phyloP scores from a whole-genome alignment of 225 moss, liverwort and hornwort species.

The Pseudisothecium myosuroides region DNA sequence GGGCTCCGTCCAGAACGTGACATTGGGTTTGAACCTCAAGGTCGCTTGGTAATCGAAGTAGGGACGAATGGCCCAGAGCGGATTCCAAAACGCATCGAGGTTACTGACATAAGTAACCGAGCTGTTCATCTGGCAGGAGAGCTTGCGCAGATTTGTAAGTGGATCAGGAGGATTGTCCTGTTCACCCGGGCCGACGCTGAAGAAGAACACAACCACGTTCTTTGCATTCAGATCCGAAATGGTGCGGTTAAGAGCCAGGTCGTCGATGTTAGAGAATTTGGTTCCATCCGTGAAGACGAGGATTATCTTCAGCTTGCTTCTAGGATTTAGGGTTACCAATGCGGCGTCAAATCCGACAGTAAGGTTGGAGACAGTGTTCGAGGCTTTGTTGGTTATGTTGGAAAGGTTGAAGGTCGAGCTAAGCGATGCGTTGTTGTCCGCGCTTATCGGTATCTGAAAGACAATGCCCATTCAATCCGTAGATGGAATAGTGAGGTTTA shows the following conservation, averaged over 20 bases:
- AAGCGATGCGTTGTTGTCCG: neutral
- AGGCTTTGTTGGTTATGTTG: neutral
- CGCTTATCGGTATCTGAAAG: neutral
- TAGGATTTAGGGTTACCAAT: neutral
- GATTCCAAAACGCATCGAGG: slow-evolving; percentile 24
- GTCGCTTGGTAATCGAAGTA: slow-evolving; percentile 33
- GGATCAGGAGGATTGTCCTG: slow-evolving; percentile 10
- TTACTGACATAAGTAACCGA: slow-evolving; percentile 13
- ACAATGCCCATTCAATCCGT: neutral
- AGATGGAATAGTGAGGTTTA: neutral
- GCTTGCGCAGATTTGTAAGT: slow-evolving; percentile 9
- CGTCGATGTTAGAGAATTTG: neutral
- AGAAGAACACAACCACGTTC: slow-evolving; percentile 21
- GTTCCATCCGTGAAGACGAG: slow-evolving; percentile 26
- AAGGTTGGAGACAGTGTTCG: slow-evolving; percentile 9
- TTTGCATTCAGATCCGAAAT: neutral
- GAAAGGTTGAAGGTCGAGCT: neutral
- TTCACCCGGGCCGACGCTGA: slow-evolving; percentile 24
- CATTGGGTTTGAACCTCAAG: slow-evolving; percentile 8
- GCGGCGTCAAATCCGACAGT: slow-evolving; percentile 6
- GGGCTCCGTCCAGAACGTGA: slow-evolving; percentile 26
- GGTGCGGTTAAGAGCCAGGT: neutral
- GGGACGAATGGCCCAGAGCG: slow-evolving; percentile 39
- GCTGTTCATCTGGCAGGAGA: slow-evolving; percentile 32
- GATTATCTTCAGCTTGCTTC: slow-evolving; percentile 16